These are phyloP conservation scores for Tricholoma furcatifolium DNA, from an alignment of 768 basidiomycete species.

Conservation along the genomic window DNA sequence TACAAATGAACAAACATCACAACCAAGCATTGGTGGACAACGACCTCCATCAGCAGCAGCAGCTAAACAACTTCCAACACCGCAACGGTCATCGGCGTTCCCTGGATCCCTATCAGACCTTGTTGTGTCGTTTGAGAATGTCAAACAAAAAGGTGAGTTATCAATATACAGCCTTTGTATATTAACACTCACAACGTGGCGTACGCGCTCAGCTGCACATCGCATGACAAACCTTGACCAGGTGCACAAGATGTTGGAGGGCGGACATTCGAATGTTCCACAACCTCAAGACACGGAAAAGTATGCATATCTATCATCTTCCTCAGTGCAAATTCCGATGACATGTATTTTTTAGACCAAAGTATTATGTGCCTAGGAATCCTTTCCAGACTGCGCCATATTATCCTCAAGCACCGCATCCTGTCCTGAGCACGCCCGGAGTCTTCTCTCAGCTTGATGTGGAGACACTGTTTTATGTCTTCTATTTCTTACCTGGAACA, in stretches of 20 bases:
- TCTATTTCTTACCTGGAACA: slow-evolving; percentile 96
- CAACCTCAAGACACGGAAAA: slow-evolving; percentile 95
- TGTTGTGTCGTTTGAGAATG: slow-evolving; percentile 91
- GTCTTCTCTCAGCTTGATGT: slow-evolving; percentile 92
- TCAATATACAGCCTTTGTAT: background rate
- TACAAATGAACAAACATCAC: slow-evolving; percentile 41
- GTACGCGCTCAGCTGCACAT: slow-evolving; percentile 51
- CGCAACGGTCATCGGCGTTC: slow-evolving; percentile 49
- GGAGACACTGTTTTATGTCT: slow-evolving; percentile 97
- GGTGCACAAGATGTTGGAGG: slow-evolving; percentile 91
- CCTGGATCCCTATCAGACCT: slow-evolving; percentile 89
- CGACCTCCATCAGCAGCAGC: slow-evolving; percentile 58
- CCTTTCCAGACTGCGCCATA: slow-evolving; percentile 89
- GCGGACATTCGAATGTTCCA: slow-evolving; percentile 85
- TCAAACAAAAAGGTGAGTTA: slow-evolving; percentile 88
- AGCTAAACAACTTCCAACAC: slow-evolving; percentile 41
- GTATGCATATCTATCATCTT: slow-evolving; percentile 38
- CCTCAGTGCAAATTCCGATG: slow-evolving; percentile 7
- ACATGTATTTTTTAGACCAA: slow-evolving; percentile 60
- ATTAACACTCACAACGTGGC: slow-evolving; percentile 5
- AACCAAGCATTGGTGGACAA: slow-evolving; percentile 37
- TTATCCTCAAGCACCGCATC: slow-evolving; percentile 88
- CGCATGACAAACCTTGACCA: slow-evolving; percentile 87
- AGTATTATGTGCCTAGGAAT: slow-evolving; percentile 94
- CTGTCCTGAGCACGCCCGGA: slow-evolving; percentile 75